phyloP scores from a whole-genome alignment of 352 stramenopile species.

The Stramenopiles sp. region DNA sequence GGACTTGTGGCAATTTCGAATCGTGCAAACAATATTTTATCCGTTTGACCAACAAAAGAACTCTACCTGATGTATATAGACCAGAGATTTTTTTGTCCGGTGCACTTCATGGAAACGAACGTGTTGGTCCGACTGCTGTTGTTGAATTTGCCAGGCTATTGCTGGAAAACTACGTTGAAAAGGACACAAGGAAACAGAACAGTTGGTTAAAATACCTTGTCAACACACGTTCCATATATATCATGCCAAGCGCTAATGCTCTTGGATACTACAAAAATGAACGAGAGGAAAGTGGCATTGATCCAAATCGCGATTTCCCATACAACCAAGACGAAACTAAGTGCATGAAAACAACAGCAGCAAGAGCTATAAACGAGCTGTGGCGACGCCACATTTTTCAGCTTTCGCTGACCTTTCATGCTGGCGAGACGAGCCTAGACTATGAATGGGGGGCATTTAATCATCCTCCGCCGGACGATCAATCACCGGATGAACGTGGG shows the following conservation, averaged over 20 bases:
- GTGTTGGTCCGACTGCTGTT: constrained; percentile 63
- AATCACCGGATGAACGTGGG: background rate
- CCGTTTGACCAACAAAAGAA: constrained; percentile 63
- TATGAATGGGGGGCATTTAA: constrained; percentile 92
- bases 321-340: constrained; percentile 54
- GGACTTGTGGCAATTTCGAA: constrained; percentile 9
- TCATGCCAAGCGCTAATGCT: constrained; percentile 78
- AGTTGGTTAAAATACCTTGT: constrained; percentile 16
- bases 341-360: constrained; percentile 88
- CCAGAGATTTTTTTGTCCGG: constrained; percentile 88
- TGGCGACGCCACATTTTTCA: constrained; percentile 90
- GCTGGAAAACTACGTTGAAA: constrained; percentile 34
- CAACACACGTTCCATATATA: constrained; percentile 34
- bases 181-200: background rate
- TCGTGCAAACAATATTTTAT: constrained; percentile 57
- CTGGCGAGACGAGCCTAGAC: constrained; percentile 77
- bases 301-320: constrained; percentile 96
- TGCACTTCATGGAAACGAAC: constrained; percentile 83
- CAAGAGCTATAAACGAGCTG: constrained; percentile 83
- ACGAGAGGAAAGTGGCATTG: constrained; percentile 57
- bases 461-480: constrained; percentile 36
- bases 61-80: constrained; percentile 36
- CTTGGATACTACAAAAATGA: constrained; percentile 64
- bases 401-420: constrained; percentile 90
- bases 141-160: constrained; percentile 63